phyloP scores from a whole-genome alignment of 1,284 basidiomycete genomes.

The Ustilago xerochloae region DNA sequence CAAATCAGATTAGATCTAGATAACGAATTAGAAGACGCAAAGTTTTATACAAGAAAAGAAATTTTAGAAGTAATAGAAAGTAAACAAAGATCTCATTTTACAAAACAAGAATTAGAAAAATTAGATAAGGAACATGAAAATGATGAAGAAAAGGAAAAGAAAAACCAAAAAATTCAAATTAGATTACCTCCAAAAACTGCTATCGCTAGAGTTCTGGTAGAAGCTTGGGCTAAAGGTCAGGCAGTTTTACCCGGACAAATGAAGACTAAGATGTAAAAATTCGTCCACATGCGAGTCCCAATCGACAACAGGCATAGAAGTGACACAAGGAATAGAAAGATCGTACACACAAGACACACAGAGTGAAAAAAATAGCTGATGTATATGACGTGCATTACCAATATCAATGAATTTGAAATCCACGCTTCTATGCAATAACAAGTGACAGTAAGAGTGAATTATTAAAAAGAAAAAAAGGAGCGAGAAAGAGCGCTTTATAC shows the following conservation, averaged over 20 bases:
- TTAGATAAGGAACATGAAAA: conserved; percentile 70
- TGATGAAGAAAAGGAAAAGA: conserved; percentile 67
- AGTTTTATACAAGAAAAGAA: conserved; percentile 84
- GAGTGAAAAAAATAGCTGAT: too few species aligned
- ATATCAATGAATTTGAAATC: too few species aligned
- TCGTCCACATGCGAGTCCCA: too few species aligned
- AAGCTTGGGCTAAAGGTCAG: conserved; percentile 75
- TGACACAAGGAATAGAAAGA: neutral
- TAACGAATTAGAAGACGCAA: conserved; percentile 93
- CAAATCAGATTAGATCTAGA: conserved; percentile 87
- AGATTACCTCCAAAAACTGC: conserved; percentile 71
- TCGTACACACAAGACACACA: too few species aligned
- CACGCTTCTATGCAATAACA: too few species aligned
- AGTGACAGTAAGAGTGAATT: neutral
- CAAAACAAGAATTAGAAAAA: conserved; percentile 74
- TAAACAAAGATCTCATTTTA: conserved; percentile 70
- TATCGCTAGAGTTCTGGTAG: conserved; percentile 78
- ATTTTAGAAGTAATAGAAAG: conserved; percentile 76
- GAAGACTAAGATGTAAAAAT: conserved; percentile 36
- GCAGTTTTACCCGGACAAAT: conserved; percentile 52
- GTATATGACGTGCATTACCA: too few species aligned
- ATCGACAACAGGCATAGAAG: neutral
- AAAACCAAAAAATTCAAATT: conserved; percentile 37
- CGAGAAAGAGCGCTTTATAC: conserved; percentile 53
- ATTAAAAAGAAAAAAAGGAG: neutral